Base-by-base conservation (phyloP, 495 filamentous ascomycete species). In the Sordaria brevicollis region DNA sequence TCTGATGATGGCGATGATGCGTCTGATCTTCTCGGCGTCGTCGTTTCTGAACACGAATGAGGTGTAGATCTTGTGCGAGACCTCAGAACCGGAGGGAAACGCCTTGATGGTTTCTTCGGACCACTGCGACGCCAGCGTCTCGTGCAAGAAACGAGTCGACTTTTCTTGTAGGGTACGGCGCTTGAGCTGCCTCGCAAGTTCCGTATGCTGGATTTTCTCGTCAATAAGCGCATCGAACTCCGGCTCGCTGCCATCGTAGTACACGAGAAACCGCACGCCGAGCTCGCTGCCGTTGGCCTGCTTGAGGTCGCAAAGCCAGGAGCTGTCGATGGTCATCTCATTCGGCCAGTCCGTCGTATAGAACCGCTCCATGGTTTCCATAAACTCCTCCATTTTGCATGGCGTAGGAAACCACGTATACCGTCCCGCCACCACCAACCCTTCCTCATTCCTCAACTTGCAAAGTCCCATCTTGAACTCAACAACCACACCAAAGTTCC, bases 401-500 rank as follows among this genome's bases (percentile, higher is more conserved):
- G 10, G 4, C 8, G 9, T 11, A 0, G 41, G 41, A 25, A 25
- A 5, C 34, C 37, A 67, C 5, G 36, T 33, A n/a, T 38, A 67
- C 25, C 35, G 11, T 2, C 66, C 66, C 3, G 66, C 66, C 66
- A 67, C 34, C 66, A 67, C 33, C 7, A 17, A 5, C 0, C 15
- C n/a, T 10, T 33, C 35, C 3, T 6, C 36, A 19, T 49, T 49
- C 41, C 6, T 0, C 9, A 49, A 19, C 19, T 6, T 11, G 19
- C 2, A 4, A 31, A 76, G 81, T 66, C 81, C 76, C 29, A 83
- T 81, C 36, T 82, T 83, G 65, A 84, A 79, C 29, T 80, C 81
- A 54, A 87, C 72, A 6, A 87, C 83, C 8, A 87, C 77, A 11
- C 86, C 86, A 68, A 80, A 89, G 41, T 84, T 86, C 70, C 84